Base-by-base conservation (phyloP, 2,329 filamentous ascomycete genomes). In the Pyricularia grisea region DNA sequence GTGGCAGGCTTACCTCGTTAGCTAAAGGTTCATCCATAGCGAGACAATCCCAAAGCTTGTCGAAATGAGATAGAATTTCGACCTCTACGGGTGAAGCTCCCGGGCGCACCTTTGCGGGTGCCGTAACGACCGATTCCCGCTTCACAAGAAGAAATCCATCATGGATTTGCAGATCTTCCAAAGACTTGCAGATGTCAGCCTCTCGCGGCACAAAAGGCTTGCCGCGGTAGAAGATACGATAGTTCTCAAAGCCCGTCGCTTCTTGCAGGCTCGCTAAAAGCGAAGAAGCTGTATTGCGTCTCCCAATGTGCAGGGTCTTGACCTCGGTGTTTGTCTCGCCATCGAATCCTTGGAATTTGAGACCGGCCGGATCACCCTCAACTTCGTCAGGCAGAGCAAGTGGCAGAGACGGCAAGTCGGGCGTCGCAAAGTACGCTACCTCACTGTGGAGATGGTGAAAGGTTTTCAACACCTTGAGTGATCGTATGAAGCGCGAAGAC, bases 1-100 rank as follows among this genome's bases (percentile, higher is more conserved):
- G 10, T 28, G 23, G 20, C 25, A 2, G 6, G 70, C 79, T 73
- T 81, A 90, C 89, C 81, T 92, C 88, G 74, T 85, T 82, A 7
- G 91, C 88, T 61, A 93, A 80, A 67, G 81, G 83, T 70, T 94
- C 89, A 64, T 92, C 86, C 79, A 94, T 86, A 72, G 88, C 88
- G 68, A 98, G 83, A 74, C 94, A 91, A 63, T 88, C 86, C 84
- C 95, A 97, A 28, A 99, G 80, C 71, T 94, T 89, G 68, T 92
- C 86, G 74, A 97, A 97, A 77, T 96, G 92, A 69, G 88, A 85
- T 73, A 95, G 81, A 27, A 98, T 89, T 73, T 94, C 92, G 14
- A 87, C 84, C 75, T 98, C 93, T 2, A 98, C 84, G 50, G 81
- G 85, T 71, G 81, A 88, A 65, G 81, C 85, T 67, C 81, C 87